Evolutionary conservation across 139 green algal species (phyloP).

Genomic region (Closterium sp.): DNA sequence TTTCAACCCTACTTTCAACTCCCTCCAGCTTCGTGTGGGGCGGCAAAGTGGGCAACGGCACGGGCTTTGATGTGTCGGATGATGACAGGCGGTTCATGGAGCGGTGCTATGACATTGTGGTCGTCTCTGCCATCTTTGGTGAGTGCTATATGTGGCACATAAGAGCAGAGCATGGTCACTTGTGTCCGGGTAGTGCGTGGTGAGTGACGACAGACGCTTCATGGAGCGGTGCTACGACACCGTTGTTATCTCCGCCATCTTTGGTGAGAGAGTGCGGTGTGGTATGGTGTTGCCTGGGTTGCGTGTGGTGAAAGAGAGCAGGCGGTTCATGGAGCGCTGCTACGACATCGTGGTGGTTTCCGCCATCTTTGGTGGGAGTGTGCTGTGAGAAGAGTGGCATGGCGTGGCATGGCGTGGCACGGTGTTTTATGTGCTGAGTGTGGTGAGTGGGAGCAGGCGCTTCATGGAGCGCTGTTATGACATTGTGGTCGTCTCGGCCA

Average conservation of each 20-base stretch:
- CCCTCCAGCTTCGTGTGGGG: neutral
- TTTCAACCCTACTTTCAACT: too few species aligned
- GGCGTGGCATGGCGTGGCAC: too few species aligned
- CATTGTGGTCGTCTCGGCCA: slow-evolving; percentile 35
- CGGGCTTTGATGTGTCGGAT: slow-evolving; percentile 2
- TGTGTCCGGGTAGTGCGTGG: too few species aligned
- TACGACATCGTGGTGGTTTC: slow-evolving; percentile 24
- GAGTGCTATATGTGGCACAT: too few species aligned
- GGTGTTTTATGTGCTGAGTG: too few species aligned
- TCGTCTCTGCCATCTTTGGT: too few species aligned
- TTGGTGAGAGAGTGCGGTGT: slow-evolving; percentile 20
- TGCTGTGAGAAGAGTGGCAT: neutral
- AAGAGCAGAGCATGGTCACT: too few species aligned
- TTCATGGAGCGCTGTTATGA: slow-evolving; percentile 32
- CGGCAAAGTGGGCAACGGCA: neutral
- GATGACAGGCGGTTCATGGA: slow-evolving; percentile 36
- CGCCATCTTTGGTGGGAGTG: slow-evolving; percentile 44
- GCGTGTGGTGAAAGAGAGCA: slow-evolving; percentile 12
- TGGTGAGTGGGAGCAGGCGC: too few species aligned
- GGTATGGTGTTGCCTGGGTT: neutral
- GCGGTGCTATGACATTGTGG: slow-evolving; percentile 18
- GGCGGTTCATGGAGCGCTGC: slow-evolving; percentile 30
- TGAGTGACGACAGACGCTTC: slow-evolving; percentile 5
- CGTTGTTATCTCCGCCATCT: slow-evolving; percentile 40
- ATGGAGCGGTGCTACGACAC: slow-evolving; percentile 34